Conservation (phyloP, 306 rosid genomes). For the Ceratonia siliqua region DNA sequence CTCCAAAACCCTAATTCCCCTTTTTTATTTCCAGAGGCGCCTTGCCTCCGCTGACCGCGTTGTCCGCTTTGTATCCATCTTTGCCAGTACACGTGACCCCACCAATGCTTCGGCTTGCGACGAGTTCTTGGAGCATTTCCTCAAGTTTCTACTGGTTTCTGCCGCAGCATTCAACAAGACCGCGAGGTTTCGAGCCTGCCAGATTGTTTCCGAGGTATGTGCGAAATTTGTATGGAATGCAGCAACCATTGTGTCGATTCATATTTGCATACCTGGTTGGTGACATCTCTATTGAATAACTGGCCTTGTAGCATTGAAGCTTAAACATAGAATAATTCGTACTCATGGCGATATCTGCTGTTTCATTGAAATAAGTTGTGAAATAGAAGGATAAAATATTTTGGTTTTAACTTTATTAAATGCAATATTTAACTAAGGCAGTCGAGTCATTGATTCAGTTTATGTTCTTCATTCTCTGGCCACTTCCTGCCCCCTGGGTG, state of each 20-base stretch:
- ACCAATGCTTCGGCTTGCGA: conserved; percentile 35
- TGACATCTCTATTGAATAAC: too few species aligned
- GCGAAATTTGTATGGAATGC: background rate
- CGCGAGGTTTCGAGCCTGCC: conserved; percentile 78
- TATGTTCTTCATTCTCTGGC: too few species aligned
- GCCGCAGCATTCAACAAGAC: conserved; percentile 52
- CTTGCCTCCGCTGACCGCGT: conserved; percentile 64
- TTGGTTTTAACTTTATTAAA: too few species aligned
- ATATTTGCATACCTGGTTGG: too few species aligned
- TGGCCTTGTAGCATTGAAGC: too few species aligned
- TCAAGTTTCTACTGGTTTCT: conserved; percentile 63
- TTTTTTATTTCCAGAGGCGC: conserved; percentile 69
- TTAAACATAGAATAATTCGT: too few species aligned
- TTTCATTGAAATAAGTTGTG: too few species aligned
- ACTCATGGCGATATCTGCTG: too few species aligned
- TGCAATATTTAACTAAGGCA: too few species aligned
- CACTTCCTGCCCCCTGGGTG: too few species aligned
- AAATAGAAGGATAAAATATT: too few species aligned
- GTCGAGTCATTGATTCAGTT: too few species aligned
- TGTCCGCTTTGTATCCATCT: conserved; percentile 64
- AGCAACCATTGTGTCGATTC: background rate
- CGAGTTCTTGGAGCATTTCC: conserved; percentile 62
- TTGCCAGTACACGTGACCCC: conserved; percentile 45
- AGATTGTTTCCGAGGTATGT: conserved; percentile 78
- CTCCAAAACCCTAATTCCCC: conserved; percentile 60